Percentiles rank a stretch among this genome's conserved stretches.
phyloP scores from a whole-genome alignment of 2,329 filamentous ascomycete genomes.

The Aspergillus glaucus region DNA sequence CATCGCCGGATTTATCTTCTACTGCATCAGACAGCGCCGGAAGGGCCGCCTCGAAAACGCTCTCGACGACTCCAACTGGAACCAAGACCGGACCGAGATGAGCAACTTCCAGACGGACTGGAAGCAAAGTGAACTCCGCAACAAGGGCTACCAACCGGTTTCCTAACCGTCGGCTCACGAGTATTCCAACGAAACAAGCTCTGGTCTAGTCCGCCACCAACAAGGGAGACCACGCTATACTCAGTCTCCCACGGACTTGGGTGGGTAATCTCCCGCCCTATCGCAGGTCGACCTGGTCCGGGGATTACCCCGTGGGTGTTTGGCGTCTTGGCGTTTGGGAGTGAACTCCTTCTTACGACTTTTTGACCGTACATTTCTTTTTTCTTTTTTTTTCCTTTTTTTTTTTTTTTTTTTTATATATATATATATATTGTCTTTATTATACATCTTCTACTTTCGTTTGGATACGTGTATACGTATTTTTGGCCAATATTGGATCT shows the following conservation, averaged over 20 bases:
- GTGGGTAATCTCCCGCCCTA: background rate
- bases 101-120: constrained; percentile 34
- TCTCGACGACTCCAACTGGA: constrained; percentile 43
- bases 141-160: constrained; percentile 24
- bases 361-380: background rate
- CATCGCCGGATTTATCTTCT: constrained; percentile 37
- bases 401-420: background rate
- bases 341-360: background rate
- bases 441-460: background rate
- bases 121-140: constrained; percentile 31
- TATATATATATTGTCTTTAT: background rate
- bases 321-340: background rate
- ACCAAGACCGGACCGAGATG: constrained; percentile 33
- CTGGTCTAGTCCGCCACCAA: background rate
- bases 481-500: background rate
- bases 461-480: background rate
- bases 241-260: background rate
- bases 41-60: constrained; percentile 45
- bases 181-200: background rate
- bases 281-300: background rate
- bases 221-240: background rate
- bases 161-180: background rate
- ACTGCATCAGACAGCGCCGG: constrained; percentile 46
- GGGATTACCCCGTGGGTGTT: background rate
- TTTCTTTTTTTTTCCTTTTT: background rate